These are phyloP conservation scores for Cytospora chrysosperma DNA, from an alignment of 2,329 filamentous ascomycete species.

Conservation along the genomic window DNA sequence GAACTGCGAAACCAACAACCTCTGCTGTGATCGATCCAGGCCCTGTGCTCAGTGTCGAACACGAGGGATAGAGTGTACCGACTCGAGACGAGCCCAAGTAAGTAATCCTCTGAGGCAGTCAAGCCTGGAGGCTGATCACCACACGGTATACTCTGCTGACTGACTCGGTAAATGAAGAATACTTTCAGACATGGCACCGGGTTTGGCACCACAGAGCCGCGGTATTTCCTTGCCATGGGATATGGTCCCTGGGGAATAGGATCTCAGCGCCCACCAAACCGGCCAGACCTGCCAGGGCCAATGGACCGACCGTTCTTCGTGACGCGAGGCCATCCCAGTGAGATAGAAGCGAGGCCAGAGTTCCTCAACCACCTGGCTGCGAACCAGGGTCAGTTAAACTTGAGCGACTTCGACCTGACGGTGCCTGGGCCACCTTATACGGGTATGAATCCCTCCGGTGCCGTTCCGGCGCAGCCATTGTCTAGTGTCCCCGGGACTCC, in stretches of 20 bases:
- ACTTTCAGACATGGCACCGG: not conserved
- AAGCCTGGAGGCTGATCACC: not conserved
- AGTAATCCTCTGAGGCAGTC: not conserved
- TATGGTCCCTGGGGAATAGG: conserved; percentile 11
- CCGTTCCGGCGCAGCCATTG: not conserved
- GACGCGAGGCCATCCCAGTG: not conserved
- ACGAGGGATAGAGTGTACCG: not conserved
- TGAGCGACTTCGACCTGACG: not conserved
- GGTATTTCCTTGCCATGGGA: not conserved
- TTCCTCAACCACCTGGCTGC: not conserved
- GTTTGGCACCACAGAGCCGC: not conserved
- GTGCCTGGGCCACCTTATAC: not conserved
- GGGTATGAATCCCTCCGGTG: not conserved
- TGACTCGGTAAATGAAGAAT: not conserved
- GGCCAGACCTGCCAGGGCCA: conserved; percentile 7
- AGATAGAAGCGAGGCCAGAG: not conserved
- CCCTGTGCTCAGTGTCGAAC: not conserved
- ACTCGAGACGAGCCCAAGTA: not conserved
- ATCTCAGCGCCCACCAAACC: not conserved
- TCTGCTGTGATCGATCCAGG: not conserved
- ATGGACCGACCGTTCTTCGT: not conserved
- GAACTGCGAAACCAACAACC: not conserved
- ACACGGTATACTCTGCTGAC: not conserved
- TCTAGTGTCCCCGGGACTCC: not conserved
- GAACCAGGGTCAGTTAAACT: not conserved